Base-by-base conservation (phyloP, 495 filamentous ascomycete genomes). In the Neurospora africana region DNA sequence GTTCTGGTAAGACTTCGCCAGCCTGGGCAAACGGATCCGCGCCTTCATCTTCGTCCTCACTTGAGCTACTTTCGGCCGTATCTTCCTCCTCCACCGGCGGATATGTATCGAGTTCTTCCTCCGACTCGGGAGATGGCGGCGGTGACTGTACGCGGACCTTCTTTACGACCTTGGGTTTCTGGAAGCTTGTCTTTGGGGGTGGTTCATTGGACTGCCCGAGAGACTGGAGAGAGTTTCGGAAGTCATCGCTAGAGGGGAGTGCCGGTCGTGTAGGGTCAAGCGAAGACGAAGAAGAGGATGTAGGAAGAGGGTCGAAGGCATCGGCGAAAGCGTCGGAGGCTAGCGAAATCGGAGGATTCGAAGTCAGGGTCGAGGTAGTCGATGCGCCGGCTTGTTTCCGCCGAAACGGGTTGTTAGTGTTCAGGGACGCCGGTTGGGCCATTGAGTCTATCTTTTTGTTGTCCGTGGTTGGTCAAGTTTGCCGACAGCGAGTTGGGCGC, bases 131-230 rank as follows among this genome's bases (percentile, higher is more conserved):
- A 17, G 83, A 84, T 13, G 86, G 85, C 69, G 86, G 86, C 38
- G 86, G 86, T 38, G 86, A 87, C 75, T 87, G 85, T 2, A 88
- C 85, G 69, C 86, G 83, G 35, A 88, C 86, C 74, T 81, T 87
- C 77, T 88, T 88, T 3, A 84, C 78, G 5, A 84, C 77, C 74
- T 87, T 86, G 47, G 78, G 74, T 68, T 82, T 84, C 70, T 82
- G 84, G 53, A 84, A 82, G 74, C 79, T 83, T 27, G 80, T 78
- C 43, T 80, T 72, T 21, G 81, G 76, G 17, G 82, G 74, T 39
- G 81, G 76, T 37, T 73, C 75, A n/a, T 70, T 72, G 17, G 83
- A 76, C 61, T 74, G 78, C 19, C 77, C 65, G 1, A 79, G 71
- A 10, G 74, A 53, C 37, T 77, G 72, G 8, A 81, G 73, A n/a